Base-by-base conservation (phyloP, 805 yeast genomes). In the Blastobotrys robertii region DNA sequence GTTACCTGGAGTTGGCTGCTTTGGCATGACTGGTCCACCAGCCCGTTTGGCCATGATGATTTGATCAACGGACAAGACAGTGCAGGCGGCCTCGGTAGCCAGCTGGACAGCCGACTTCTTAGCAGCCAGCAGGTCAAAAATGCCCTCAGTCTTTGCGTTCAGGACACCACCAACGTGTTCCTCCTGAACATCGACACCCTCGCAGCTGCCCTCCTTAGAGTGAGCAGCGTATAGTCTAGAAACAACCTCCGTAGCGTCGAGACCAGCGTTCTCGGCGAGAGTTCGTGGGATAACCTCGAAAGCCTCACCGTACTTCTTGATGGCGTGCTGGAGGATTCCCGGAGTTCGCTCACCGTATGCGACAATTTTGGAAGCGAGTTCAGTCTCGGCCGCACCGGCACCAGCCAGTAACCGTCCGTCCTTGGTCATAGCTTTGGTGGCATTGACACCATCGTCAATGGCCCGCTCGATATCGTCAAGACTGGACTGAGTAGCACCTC, bases 41-140 rank as follows among this genome's bases (percentile, higher is more conserved):
- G 97, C 97, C 62, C 96, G 79, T 76, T 90, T 90, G 37, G 98
- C 97, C 92, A 90, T 92, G 60, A 90, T 92, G 57, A 90, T 90
- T 72, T 90, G 97, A 63, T 92, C 97, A 40, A 92, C 92, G 19
- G 94, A 79, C 50, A 88, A 72, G 42, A 88, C 81, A 4, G 97
- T 92, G 49, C 74, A 76, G 10, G 95, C 94, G 39, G 97, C 96
- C 52, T 92, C 97, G 3, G 96, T 87, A 12, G 98, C 97, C 50
- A 92, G 81, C 54, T 80, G 77, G 52, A 92, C 81, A 38, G 97
- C 98, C 49, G 85, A 82, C 56, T 73, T 74, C 70, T 92, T 90
- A 35, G 88, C 73, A 15, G 84, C 69, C 50, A 82, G 73, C 49
- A 90, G 74, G 62, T 90, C 98, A 58, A 70, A 83, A 44, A 92